Conservation (phyloP, 495 filamentous ascomycete species). For the Podospora anserina region DNA sequence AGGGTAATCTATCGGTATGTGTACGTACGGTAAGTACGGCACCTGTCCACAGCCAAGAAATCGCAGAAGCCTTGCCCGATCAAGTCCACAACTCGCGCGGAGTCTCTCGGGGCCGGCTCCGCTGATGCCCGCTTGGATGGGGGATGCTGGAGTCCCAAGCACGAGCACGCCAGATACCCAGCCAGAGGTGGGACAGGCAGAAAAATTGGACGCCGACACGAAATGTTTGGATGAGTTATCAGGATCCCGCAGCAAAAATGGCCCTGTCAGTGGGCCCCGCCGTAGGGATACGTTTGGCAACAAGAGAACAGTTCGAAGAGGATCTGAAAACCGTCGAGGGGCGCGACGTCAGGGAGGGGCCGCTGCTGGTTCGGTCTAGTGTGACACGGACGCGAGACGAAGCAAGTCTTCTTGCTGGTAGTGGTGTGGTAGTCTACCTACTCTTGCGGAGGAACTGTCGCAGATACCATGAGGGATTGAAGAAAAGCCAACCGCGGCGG, state of each 20-base stretch:
- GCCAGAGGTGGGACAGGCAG: conserved; percentile 6
- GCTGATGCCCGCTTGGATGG: conserved; percentile 6
- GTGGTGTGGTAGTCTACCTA: background rate
- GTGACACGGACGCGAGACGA: conserved; percentile 7
- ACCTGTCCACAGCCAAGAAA: background rate
- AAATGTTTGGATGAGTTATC: conserved; percentile 15
- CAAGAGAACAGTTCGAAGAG: background rate
- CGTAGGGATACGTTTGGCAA: background rate
- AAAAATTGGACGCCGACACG: conserved; percentile 9
- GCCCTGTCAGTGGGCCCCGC: conserved; percentile 8
- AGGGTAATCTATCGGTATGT: conserved; percentile 9
- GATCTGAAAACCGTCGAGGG: background rate
- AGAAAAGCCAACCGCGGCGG: background rate
- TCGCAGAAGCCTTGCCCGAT: conserved; percentile 22
- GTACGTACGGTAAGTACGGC: background rate
- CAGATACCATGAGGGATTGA: background rate
- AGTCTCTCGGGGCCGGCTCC: conserved; percentile 12
- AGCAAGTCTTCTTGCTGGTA: conserved; percentile 7
- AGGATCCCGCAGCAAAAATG: conserved; percentile 16
- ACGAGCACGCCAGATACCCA: conserved; percentile 2
- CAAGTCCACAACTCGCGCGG: conserved; percentile 21
- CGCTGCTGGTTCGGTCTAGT: background rate
- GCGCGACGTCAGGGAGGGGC: background rate
- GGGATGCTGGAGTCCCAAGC: background rate
- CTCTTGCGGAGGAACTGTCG: background rate